phyloP scores from a whole-genome alignment of 2,329 filamentous ascomycete species.

The Monosporascus sp. region DNA sequence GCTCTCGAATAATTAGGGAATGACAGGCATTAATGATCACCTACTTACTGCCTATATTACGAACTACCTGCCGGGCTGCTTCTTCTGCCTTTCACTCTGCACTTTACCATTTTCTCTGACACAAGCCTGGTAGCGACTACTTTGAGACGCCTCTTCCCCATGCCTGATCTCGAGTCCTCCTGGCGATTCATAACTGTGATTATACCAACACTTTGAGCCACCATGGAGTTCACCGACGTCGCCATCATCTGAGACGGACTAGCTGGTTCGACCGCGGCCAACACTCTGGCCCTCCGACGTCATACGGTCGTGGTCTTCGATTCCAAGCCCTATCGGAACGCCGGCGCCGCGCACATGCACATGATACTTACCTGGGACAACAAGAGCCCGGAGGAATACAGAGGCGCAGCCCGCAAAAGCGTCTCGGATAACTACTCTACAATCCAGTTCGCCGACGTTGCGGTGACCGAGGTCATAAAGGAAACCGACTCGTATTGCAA shows the following conservation, averaged over 20 bases:
- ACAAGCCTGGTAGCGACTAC: too few species aligned
- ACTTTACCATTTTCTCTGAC: too few species aligned
- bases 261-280: conserved; percentile 1
- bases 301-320: conserved; percentile 7
- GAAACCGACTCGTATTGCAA: conserved; percentile 8
- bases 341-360: conserved; percentile 1
- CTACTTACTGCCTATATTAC: too few species aligned
- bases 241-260: conserved; percentile 6
- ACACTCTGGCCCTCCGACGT: not conserved
- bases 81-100: too few species aligned
- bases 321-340: conserved; percentile 5
- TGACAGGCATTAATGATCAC: too few species aligned
- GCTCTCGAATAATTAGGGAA: too few species aligned
- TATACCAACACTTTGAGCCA: too few species aligned
- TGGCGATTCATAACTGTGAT: too few species aligned
- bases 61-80: too few species aligned
- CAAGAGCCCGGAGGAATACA: conserved; percentile 4
- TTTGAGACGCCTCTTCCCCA: too few species aligned
- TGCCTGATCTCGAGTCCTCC: too few species aligned
- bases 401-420: not conserved
- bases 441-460: conserved; percentile 1
- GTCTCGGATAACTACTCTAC: conserved; percentile 3
- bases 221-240: conserved; percentile 1
- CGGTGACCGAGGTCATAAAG: conserved; percentile 4
- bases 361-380: conserved; percentile 10